Conservation (phyloP, 1,139 yeast genomes). For the Schizosaccharomyces versatilis region DNA sequence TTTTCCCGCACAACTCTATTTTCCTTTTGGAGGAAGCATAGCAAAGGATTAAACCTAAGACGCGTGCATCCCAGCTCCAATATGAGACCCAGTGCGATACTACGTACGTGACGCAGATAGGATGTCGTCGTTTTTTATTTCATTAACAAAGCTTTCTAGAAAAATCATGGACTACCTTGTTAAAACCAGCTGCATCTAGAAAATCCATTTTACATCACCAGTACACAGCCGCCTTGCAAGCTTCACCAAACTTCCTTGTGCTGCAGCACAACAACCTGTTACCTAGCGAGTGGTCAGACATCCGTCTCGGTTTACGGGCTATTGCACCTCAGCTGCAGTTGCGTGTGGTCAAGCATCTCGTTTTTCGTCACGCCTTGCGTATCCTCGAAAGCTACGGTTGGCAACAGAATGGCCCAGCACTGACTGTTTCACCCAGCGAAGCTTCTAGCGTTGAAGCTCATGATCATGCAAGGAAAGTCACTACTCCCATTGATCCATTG, state of each 20-base stretch:
- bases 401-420: not conserved
- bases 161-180: too few relatives aligned
- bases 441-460: not conserved
- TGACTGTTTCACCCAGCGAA: not conserved
- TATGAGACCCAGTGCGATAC: too few relatives aligned
- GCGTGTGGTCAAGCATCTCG: not conserved
- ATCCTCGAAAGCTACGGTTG: not conserved
- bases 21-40: too few relatives aligned
- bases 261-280: slow-evolving; percentile 1
- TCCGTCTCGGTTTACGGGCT: not conserved
- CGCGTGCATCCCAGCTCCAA: too few relatives aligned
- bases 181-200: not conserved
- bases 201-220: slow-evolving; percentile 2
- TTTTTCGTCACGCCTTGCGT: slow-evolving; percentile 1
- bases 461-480: not conserved
- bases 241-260: not conserved
- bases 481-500: not conserved
- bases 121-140: too few relatives aligned
- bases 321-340: not conserved
- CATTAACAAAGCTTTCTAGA: too few relatives aligned
- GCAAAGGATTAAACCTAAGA: too few relatives aligned
- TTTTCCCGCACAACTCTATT: too few relatives aligned
- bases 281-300: not conserved
- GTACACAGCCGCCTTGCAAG: not conserved
- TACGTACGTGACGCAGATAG: too few relatives aligned